Percentiles rank a stretch among this genome's conserved stretches.
Evolutionary conservation across 148 eudicot genomes (phyloP).

Genomic region (Rhododendron vialii): DNA sequence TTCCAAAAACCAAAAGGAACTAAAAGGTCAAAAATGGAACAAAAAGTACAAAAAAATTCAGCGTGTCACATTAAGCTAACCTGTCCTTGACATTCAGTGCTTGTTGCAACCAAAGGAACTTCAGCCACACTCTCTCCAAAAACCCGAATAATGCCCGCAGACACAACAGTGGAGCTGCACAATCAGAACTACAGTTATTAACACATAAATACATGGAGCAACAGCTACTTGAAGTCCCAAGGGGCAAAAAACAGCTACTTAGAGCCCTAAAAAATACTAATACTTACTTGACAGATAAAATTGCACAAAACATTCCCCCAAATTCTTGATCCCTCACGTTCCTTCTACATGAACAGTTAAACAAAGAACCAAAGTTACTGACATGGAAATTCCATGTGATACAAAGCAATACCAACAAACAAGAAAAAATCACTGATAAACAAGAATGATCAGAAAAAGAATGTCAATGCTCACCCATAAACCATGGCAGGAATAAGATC

Average conservation of each 20-base stretch:
- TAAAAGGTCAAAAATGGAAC: background rate
- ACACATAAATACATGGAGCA: too few relatives aligned
- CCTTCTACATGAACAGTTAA: slow-evolving; percentile 41
- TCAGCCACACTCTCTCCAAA: slow-evolving; percentile 81
- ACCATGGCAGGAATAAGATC: slow-evolving; percentile 91
- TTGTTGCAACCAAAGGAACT: slow-evolving; percentile 78
- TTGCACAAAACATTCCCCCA: slow-evolving; percentile 81
- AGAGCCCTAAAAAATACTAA: background rate
- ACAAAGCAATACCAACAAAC: background rate
- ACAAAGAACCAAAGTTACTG: background rate
- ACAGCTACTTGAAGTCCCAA: background rate
- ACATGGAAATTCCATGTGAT: background rate
- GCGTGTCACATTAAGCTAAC: slow-evolving; percentile 24
- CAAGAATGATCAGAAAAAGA: slow-evolving; percentile 2
- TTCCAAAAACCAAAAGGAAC: background rate
- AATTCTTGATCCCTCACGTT: slow-evolving; percentile 55
- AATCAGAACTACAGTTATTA: slow-evolving; percentile 5
- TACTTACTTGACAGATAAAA: slow-evolving; percentile 65
- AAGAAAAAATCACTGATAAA: background rate
- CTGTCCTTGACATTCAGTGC: slow-evolving; percentile 55
- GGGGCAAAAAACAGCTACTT: background rate
- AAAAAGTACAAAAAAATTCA: background rate
- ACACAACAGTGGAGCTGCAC: slow-evolving; percentile 67
- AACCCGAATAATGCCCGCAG: slow-evolving; percentile 71
- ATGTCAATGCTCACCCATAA: slow-evolving; percentile 56